These are phyloP conservation scores for Clonostachys sp. DNA, from an alignment of 2,329 filamentous ascomycete genomes.

Conservation along the genomic window DNA sequence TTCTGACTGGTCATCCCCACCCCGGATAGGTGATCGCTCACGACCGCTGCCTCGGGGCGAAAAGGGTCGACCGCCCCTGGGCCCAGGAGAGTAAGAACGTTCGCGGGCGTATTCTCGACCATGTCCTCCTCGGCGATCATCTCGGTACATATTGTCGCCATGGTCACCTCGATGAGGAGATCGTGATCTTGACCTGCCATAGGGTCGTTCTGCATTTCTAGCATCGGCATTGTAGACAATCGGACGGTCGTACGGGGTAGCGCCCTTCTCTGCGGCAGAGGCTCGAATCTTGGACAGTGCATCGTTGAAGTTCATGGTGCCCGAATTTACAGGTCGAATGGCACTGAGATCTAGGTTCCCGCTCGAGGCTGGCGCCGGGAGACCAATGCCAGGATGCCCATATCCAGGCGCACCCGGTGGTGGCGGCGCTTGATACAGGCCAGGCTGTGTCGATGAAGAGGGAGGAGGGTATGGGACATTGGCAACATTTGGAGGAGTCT, in stretches of 20 bases:
- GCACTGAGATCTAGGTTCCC: constrained; percentile 76
- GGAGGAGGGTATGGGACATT: constrained; percentile 32
- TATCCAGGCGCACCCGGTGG: constrained; percentile 25
- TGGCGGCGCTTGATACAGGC: constrained; percentile 24
- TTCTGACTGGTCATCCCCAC: constrained; percentile 66
- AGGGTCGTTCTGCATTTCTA: constrained; percentile 39
- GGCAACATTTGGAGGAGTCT: constrained; percentile 30
- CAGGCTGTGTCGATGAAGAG: constrained; percentile 21
- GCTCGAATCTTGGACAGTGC: constrained; percentile 81
- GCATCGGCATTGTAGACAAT: constrained; percentile 34
- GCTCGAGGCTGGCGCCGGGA: constrained; percentile 66
- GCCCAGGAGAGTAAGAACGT: constrained; percentile 67
- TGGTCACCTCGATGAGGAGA: constrained; percentile 70
- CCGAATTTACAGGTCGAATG: constrained; percentile 74
- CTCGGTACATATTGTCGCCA: constrained; percentile 78
- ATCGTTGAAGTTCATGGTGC: constrained; percentile 78
- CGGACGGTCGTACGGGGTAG: constrained; percentile 58
- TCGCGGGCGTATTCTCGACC: constrained; percentile 49
- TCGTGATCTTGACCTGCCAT: constrained; percentile 65
- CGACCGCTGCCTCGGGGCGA: constrained; percentile 53
- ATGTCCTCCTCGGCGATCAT: constrained; percentile 69
- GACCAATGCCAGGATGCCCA: constrained; percentile 11
- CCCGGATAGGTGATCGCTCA: constrained; percentile 53
- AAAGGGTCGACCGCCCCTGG: constrained; percentile 46
- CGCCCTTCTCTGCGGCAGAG: constrained; percentile 74